Evolutionary conservation across 1,284 basidiomycete genomes (phyloP), one percentile per base, ranked within the genome.

Genomic region (Kwoniella shivajii): DNA sequence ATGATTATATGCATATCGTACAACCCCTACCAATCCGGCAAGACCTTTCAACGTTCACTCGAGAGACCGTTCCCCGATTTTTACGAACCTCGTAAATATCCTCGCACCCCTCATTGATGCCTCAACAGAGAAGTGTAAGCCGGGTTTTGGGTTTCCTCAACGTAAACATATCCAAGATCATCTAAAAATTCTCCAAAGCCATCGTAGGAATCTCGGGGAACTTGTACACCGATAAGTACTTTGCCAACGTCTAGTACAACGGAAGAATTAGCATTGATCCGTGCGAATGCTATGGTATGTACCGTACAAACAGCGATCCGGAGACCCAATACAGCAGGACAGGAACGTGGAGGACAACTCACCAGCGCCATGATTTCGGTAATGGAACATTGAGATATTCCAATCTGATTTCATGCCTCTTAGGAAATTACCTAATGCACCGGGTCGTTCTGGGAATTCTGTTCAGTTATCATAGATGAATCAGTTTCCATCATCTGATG

Each of bases 361-460:
- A 90, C 92, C 92, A 68, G 88, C 92, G 30, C 95, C 95, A 66
- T 99, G 94, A 75, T 97, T 97, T 57, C 95, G 84, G 78, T 99
- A 99, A 76, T 99, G 96, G 81, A 98, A 99, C 60, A 99, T 78
- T 1, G 91, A 89, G 51, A 99, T 91, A 78, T 96, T 98, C 92
- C 94, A 98, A 14, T 86, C 88, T 29, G 84, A 82, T 49, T 88
- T 88, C 50, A 99, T 76, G 3, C 88, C 88, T 20, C 86, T 80
- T 62, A 97, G 81, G 81, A 99, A 99, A 67, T 89, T 90, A 44
- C 89, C 85, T 56, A 99, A 80, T 1, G 95, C 95, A 3, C 88
- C 89, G 4, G 93, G 95, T 54, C 95, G 82, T 77, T 99, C 96
- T 2, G 96, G 96, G 76, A 99, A 99, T 73, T 95, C 94, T 94